A percentile compares a stretch with the other conserved stretches of the same genome.
Conservation (phyloP, 257 asterid genomes). For the Jaltomata sinuosa region DNA sequence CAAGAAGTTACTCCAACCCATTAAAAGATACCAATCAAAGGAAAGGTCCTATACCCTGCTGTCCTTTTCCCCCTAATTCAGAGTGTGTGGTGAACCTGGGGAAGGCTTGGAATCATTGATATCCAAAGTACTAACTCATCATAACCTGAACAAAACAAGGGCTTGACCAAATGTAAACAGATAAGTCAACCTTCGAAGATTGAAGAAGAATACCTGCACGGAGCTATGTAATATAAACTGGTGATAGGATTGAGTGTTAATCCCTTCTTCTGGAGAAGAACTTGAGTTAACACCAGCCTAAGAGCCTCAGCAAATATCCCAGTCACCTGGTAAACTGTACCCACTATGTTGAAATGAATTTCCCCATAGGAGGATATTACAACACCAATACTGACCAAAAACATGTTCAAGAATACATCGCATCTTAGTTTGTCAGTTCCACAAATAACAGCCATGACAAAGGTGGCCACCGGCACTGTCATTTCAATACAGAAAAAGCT, state of each 20-base stretch:
- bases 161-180: neutral
- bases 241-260: slow-evolving; percentile 90
- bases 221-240: slow-evolving; percentile 96
- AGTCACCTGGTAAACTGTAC: slow-evolving; percentile 95
- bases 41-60: neutral
- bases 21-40: neutral
- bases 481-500: neutral
- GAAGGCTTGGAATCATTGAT: neutral
- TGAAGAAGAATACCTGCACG: slow-evolving; percentile 74
- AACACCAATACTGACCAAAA: slow-evolving; percentile 90
- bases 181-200: slow-evolving; percentile 3
- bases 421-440: slow-evolving; percentile 90
- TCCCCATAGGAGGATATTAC: slow-evolving; percentile 95
- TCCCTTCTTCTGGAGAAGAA: slow-evolving; percentile 92
- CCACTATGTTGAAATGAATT: slow-evolving; percentile 89
- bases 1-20: neutral
- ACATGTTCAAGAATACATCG: slow-evolving; percentile 82
- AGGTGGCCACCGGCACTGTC: slow-evolving; percentile 99
- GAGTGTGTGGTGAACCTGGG: neutral
- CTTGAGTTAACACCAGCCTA: slow-evolving; percentile 94
- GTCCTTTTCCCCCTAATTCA: neutral
- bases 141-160: neutral
- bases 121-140: neutral
- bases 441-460: slow-evolving; percentile 85
- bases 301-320: slow-evolving; percentile 98